Percentiles rank a stretch among this genome's conserved stretches.
Conservation (phyloP, 768 basidiomycete species). For the Mrakia hoshinonis region DNA sequence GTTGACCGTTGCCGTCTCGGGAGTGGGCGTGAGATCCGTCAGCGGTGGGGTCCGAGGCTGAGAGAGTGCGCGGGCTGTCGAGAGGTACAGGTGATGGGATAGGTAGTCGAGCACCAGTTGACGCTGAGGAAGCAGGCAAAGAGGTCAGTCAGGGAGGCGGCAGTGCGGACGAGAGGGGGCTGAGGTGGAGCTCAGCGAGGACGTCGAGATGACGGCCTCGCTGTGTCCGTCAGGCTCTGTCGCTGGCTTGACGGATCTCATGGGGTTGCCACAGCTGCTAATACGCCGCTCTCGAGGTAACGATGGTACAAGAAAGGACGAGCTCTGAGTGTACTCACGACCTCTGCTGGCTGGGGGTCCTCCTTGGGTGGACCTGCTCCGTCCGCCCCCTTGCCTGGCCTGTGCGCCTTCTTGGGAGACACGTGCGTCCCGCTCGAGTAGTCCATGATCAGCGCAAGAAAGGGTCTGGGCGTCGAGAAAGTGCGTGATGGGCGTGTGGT, state of each 20-base stretch:
- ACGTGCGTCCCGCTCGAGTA: too few species aligned
- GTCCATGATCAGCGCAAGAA: too few species aligned
- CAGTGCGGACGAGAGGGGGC: background rate
- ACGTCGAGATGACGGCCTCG: background rate
- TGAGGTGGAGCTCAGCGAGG: background rate
- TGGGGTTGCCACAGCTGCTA: too few species aligned
- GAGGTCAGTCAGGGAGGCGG: background rate
- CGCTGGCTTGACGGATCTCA: background rate
- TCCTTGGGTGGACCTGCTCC: background rate
- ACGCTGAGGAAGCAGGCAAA: background rate
- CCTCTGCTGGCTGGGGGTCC: constrained; percentile 13
- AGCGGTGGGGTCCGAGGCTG: constrained; percentile 25
- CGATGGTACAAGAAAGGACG: background rate
- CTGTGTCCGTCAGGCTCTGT: background rate
- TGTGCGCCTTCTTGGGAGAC: background rate
- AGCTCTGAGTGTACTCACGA: background rate
- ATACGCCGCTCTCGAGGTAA: background rate
- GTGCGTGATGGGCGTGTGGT: too few species aligned
- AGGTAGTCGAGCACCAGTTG: constrained; percentile 65
- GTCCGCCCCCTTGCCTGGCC: background rate
- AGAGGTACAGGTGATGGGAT: constrained; percentile 61
- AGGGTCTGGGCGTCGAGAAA: too few species aligned
- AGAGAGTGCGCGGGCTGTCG: constrained; percentile 60
- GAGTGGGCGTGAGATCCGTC: background rate
- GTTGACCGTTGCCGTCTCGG: background rate